A percentile compares a stretch with the other conserved stretches of the same genome.
Evolutionary conservation across 306 rosid genomes (phyloP).

Genomic region (Begonia fuchsioides): DNA sequence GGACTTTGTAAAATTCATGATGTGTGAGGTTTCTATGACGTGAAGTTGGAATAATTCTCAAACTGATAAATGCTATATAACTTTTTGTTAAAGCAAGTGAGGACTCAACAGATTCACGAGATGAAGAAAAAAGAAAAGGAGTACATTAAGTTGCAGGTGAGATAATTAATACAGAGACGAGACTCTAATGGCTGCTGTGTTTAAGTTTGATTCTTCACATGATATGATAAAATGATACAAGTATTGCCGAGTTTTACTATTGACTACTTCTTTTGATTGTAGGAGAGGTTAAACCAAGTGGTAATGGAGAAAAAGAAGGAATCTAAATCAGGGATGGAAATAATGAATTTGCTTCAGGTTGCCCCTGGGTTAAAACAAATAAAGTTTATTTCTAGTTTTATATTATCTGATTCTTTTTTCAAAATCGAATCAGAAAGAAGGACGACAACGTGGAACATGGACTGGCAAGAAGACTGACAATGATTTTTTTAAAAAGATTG

Average conservation of each 20-base stretch:
- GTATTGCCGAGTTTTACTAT: no score
- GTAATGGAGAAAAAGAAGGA: constrained; percentile 98
- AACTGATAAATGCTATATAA: constrained; percentile 6
- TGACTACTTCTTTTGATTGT: constrained; percentile 18
- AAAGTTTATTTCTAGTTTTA: constrained; percentile 4
- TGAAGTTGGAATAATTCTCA: constrained; percentile 24
- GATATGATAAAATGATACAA: not conserved
- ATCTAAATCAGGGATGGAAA: constrained; percentile 96
- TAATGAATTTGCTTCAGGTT: constrained; percentile 99
- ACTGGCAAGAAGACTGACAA: constrained; percentile 98
- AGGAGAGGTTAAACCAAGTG: constrained; percentile 96
- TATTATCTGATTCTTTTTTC: constrained; percentile 11
- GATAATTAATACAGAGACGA: constrained; percentile 6
- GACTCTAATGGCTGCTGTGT: not conserved
- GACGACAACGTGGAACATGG: constrained; percentile 98
- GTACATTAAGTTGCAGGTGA: constrained; percentile 92
- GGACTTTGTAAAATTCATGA: constrained; percentile 10
- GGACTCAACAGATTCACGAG: constrained; percentile 94
- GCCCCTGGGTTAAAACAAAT: constrained; percentile 2
- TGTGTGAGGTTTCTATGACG: constrained; percentile 2
- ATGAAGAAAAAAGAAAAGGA: constrained; percentile 98
- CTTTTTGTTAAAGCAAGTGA: constrained; percentile 67
- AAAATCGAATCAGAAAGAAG: constrained; percentile 67
- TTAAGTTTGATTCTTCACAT: constrained; percentile 1
- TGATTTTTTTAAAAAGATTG: constrained; percentile 87